Conservation (phyloP, 1,139 yeast species). For the Yamadazyma buinensis region DNA sequence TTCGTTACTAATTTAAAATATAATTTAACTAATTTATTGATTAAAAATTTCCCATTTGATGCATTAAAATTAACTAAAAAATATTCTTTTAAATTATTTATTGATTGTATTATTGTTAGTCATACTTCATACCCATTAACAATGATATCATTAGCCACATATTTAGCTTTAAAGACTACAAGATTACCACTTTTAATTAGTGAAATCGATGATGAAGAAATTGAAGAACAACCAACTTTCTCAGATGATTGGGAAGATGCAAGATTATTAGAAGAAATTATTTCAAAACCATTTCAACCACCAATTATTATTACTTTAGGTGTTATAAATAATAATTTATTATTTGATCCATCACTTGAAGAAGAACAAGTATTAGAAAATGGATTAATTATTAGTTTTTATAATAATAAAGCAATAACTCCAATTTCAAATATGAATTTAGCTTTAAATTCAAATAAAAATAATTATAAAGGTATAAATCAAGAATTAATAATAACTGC, state of each 20-base stretch:
- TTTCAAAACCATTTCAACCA: slow-evolving; percentile 46
- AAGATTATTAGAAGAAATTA: slow-evolving; percentile 35
- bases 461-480: slow-evolving; percentile 39
- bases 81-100: slow-evolving; percentile 69
- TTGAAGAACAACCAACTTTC: slow-evolving; percentile 88
- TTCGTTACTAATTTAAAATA: slow-evolving; percentile 57
- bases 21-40: slow-evolving; percentile 44
- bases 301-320: slow-evolving; percentile 78
- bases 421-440: slow-evolving; percentile 61
- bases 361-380: slow-evolving; percentile 87
- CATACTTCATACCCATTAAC: slow-evolving; percentile 69
- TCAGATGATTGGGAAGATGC: slow-evolving; percentile 81
- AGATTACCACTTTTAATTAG: slow-evolving; percentile 71
- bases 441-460: slow-evolving; percentile 38
- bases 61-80: slow-evolving; percentile 62
- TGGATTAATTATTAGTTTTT: slow-evolving; percentile 72
- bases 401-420: slow-evolving; percentile 56
- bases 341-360: slow-evolving; percentile 78
- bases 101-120: slow-evolving; percentile 78
- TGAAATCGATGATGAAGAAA: slow-evolving; percentile 49
- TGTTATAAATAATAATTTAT: slow-evolving; percentile 60
- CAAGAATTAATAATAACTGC: slow-evolving; percentile 24
- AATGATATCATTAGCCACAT: slow-evolving; percentile 70
- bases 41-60: slow-evolving; percentile 44
- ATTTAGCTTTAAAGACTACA: slow-evolving; percentile 77